Base-by-base conservation (phyloP, 495 filamentous ascomycete genomes). In the Friedmanniomyces simplex region DNA sequence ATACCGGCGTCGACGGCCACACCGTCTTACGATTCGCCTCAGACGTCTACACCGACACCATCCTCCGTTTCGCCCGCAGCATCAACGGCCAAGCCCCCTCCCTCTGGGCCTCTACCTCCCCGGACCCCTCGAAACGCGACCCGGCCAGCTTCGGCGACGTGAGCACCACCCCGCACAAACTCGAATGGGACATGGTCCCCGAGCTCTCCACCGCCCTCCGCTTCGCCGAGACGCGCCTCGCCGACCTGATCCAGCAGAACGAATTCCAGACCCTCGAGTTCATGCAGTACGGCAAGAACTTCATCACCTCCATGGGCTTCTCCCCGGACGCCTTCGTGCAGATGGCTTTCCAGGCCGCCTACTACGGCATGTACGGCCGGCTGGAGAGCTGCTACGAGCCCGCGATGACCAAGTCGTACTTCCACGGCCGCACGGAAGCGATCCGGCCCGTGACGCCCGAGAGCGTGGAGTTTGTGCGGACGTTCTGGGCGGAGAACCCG, bases 321-420 rank as follows among this genome's bases (percentile, higher is more conserved):
- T 96, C 93, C 0, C 93, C 93, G 0, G 93, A 98, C 69, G 93
- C 93, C 1, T 98, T 96, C 63, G 88, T 98, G 30, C 93, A 98
- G 69, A 97, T 97, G 93, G 94, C 93, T 3, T 97, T 96, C 75
- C 93, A 98, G 70, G 93, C 93, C 26, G 93, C 94, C 14, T 97
- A 98, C 74, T 98, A 97, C 66, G 93, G 94, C 28, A 82, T 98
- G 32, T 98, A 98, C 63, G 93, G 93, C 6, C 82, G 89, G 4
- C 78, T 95, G 5, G 93, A 97, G 71, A 94, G 88, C 67, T 91
- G 88, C 1, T 98, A 98, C 69, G 93, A 98, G 71, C 94, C 93
- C 16, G 90, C 93, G 26, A 98, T 98, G 93, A 98, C 93, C 16
- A 98, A 98, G 71, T 71, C 82, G 52, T 98, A 81, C 71, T 80